Evolutionary conservation across 345 rosid genomes (phyloP).

Genomic region (Corymbia maculata): DNA sequence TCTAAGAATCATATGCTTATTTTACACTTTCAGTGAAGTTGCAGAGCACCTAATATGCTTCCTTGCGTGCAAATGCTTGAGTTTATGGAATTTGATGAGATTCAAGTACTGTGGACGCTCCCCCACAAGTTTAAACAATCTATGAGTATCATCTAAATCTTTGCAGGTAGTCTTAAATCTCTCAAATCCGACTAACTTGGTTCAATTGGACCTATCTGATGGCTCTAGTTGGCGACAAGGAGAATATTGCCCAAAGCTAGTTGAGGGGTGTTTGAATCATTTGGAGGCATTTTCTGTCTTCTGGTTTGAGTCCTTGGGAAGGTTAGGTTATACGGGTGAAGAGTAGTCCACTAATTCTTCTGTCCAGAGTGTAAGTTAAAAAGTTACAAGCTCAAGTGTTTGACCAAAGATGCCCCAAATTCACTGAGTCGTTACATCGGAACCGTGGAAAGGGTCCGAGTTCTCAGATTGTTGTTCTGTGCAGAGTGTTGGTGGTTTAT

Average conservation of each 20-base stretch:
- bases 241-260: neutral
- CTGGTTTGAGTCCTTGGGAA: neutral
- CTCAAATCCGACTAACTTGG: too few relatives aligned
- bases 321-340: accelerated
- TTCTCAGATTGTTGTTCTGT: too few relatives aligned
- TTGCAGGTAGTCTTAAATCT: neutral
- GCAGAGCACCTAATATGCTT: neutral
- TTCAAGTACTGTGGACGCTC: neutral
- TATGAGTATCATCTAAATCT: neutral
- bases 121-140: neutral
- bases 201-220: neutral
- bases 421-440: too few relatives aligned
- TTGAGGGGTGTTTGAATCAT: neutral
- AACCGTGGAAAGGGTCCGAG: neutral
- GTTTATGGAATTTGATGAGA: neutral
- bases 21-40: neutral
- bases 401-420: neutral
- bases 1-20: neutral
- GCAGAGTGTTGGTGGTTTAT: neutral
- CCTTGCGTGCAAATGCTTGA: neutral
- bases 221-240: neutral
- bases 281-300: neutral
- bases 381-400: too few relatives aligned
- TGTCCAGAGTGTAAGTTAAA: too few relatives aligned
- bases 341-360: neutral